Conservation (phyloP, 805 yeast genomes). For the Metschnikowia baotianmanensis region DNA sequence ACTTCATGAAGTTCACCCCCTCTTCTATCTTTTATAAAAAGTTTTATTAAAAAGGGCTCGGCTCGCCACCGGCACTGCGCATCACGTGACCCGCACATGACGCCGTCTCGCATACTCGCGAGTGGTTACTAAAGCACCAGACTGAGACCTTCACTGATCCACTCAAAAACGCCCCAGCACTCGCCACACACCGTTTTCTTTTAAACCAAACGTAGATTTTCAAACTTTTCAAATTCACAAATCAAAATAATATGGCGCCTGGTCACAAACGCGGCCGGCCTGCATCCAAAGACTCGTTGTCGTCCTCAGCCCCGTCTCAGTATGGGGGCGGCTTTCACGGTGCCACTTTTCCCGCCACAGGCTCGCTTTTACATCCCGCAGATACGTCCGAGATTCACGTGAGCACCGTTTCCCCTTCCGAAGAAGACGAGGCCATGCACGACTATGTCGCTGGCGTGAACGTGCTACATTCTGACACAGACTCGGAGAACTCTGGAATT, state of each 20-base stretch:
- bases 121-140: constrained; percentile 1
- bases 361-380: background rate
- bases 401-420: background rate
- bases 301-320: background rate
- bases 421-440: constrained; percentile 2
- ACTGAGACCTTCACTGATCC: no score
- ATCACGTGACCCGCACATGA: no score
- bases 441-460: constrained; percentile 1
- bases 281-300: background rate
- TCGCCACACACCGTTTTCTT: no score
- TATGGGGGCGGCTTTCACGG: background rate
- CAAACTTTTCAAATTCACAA: background rate
- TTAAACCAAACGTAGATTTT: no score
- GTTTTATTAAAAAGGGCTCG: no score
- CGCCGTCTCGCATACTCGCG: no score
- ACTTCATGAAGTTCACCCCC: no score
- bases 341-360: background rate
- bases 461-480: constrained; percentile 4
- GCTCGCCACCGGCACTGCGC: no score
- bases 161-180: no score
- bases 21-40: no score
- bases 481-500: no score
- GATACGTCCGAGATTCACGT: background rate
- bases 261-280: background rate
- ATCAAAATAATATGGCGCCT: background rate